Conservation (phyloP, 1,284 basidiomycete species). For the Singerocomus inundabilis region DNA sequence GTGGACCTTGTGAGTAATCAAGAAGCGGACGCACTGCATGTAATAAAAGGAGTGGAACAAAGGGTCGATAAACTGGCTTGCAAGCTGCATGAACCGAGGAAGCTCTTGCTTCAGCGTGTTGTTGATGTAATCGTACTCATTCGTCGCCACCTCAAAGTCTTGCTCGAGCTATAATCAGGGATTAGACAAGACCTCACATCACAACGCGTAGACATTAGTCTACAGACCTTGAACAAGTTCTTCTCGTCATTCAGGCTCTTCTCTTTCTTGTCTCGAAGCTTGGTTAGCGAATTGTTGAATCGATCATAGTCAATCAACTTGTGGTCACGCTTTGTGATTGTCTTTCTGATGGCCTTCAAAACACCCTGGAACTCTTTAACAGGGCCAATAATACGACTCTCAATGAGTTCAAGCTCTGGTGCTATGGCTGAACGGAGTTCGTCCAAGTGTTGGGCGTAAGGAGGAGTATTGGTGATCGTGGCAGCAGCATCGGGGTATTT, state of each 20-base stretch:
- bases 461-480: conserved; percentile 76
- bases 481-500: conserved; percentile 78
- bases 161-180: conserved; percentile 76
- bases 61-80: conserved; percentile 91
- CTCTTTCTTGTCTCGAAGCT: conserved; percentile 96
- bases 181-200: background rate
- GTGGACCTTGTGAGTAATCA: conserved; percentile 1
- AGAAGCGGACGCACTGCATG: conserved; percentile 80
- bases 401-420: conserved; percentile 95
- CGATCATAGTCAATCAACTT: conserved; percentile 97
- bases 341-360: conserved; percentile 90
- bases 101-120: conserved; percentile 90
- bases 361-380: conserved; percentile 87
- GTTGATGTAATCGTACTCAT: conserved; percentile 98
- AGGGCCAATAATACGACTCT: conserved; percentile 82
- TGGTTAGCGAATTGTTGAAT: conserved; percentile 93
- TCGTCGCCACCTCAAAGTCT: conserved; percentile 93
- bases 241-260: conserved; percentile 93
- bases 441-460: conserved; percentile 74
- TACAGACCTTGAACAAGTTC: conserved; percentile 85
- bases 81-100: conserved; percentile 86
- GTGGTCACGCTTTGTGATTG: conserved; percentile 94
- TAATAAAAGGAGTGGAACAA: conserved; percentile 99
- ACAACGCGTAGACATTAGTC: background rate
- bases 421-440: conserved; percentile 78